Evolutionary conservation across 352 stramenopile species (phyloP), one percentile per base, ranked within the genome.

Genomic region (Phytophthora pistaciae): DNA sequence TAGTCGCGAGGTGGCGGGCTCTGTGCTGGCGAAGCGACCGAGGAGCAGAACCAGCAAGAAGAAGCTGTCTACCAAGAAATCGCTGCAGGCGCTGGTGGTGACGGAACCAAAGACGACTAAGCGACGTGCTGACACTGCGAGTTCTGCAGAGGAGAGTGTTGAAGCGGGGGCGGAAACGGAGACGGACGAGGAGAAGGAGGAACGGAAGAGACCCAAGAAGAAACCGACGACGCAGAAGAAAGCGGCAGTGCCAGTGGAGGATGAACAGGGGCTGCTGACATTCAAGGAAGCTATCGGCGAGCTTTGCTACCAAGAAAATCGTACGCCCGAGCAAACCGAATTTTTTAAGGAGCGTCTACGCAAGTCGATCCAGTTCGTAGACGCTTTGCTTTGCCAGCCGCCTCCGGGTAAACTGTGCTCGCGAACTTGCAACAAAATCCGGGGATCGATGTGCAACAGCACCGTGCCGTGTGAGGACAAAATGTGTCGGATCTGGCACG

Each of bases 401-500:
- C 82, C 85, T 2, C 69, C 70, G 27, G 80, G 80, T 42, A 85
- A 88, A 64, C 60, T 80, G 5, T 91, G 85, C 44, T 36, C 50
- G 3, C 78, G 76, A 52, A 73, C 75, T 29, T 92, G 83, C 54
- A 78, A 75, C 49, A 85, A 85, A 61, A 85, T 89, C 38, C 83
- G 85, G 13, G 66, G 65, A 10, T 78, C 83, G 23, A 93, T 91
- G 83, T 93, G 83, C 56, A 90, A 85, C 56, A 77, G 70, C 49
- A 75, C 81, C 36, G 65, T 76, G 31, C 83, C 83, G 20, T 92
- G 85, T 46, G 72, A 83, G 20, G 87, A 90, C 78, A 83, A 82
- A 54, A 83, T 87, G 62, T 91, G 85, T n/a, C 83, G 85, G 21
- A 77, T 91, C 23, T 92, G 85, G 85, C 83, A 91, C 60, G 83